Conservation (phyloP, 2,329 filamentous ascomycete species). For the Cryphonectria naterciae region DNA sequence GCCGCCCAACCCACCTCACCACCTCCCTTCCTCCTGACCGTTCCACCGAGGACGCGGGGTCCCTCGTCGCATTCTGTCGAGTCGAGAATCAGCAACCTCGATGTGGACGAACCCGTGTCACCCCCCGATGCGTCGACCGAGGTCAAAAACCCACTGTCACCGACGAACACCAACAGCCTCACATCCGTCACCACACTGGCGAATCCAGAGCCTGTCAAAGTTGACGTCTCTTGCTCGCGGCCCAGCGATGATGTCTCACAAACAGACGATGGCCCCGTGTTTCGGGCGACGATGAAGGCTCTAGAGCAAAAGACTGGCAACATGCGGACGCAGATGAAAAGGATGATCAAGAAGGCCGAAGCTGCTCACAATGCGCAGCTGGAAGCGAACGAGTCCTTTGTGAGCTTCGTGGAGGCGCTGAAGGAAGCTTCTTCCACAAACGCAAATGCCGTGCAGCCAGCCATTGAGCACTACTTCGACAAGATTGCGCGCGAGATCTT, state of each 20-base stretch:
- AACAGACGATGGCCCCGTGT: constrained; percentile 90
- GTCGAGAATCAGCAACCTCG: constrained; percentile 76
- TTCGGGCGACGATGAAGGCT: constrained; percentile 94
- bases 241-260: constrained; percentile 84
- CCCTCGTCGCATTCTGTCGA: constrained; percentile 88
- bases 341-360: constrained; percentile 92
- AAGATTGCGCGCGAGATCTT: constrained; percentile 93
- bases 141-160: constrained; percentile 31
- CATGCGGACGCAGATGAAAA: constrained; percentile 94
- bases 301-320: constrained; percentile 95
- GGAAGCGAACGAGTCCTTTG: constrained; percentile 83
- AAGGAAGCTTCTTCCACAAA: constrained; percentile 89
- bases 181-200: constrained; percentile 20
- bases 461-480: constrained; percentile 97
- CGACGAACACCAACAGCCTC: constrained; percentile 11
- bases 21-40: constrained; percentile 72
- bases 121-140: constrained; percentile 51
- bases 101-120: constrained; percentile 65
- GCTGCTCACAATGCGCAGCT: constrained; percentile 79
- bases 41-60: constrained; percentile 77
- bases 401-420: constrained; percentile 81
- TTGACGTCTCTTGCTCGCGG: constrained; percentile 85
- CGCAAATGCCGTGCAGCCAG: constrained; percentile 94
- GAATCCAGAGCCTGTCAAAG: constrained; percentile 65
- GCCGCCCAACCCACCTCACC: constrained; percentile 66